Base-by-base conservation (phyloP, 768 basidiomycete genomes). In the Hericium rajendrae region DNA sequence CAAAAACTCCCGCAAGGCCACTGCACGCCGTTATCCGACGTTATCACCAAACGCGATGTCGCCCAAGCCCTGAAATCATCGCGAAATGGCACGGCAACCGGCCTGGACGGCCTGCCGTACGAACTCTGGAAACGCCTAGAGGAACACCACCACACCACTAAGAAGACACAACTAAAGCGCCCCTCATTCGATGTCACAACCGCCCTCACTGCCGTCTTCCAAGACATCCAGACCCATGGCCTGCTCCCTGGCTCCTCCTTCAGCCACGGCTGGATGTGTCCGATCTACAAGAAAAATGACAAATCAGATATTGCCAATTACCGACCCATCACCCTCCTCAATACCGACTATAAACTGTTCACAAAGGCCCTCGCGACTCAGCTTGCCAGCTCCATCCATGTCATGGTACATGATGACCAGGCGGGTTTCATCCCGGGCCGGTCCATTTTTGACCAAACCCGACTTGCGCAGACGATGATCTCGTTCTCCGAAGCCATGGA, bases 271-370 rank as follows among this genome's bases (percentile, higher is more conserved):
- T 60, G 55, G 61, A 58, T 67, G 38, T 63, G 62, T 50, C 64
- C 55, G 1, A 15, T 65, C 2, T 65, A 62, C 37, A 67, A 65
- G 26, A 62, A 64, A 22, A 58, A 58, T 18, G 60, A 67, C 9
- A 22, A 16, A 4, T 15, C n/a, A 0, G n/a, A 54, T 0, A 62
- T 65, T 0, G 26, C n/a, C 0, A 65, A 65, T 48, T 65, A 65
- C 51, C 32, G 60, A 2, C 58, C 62, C 24, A 24, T 24, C 24
- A 24, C 2, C 24, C 24, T 24, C 2, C 4, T 24, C 24, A 24
- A 24, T 4, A 40, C 39, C 4, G 66, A 67, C 32, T 66, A 63
- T 46, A 67, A 67, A 52, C 11, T 68, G 3, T 49, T 62, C 12
- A 68, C 67, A 0, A 64, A 64, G 37, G 38, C 26, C 0, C 24